Base-by-base conservation (phyloP, 345 rosid genomes). In the Triadica sebifera region DNA sequence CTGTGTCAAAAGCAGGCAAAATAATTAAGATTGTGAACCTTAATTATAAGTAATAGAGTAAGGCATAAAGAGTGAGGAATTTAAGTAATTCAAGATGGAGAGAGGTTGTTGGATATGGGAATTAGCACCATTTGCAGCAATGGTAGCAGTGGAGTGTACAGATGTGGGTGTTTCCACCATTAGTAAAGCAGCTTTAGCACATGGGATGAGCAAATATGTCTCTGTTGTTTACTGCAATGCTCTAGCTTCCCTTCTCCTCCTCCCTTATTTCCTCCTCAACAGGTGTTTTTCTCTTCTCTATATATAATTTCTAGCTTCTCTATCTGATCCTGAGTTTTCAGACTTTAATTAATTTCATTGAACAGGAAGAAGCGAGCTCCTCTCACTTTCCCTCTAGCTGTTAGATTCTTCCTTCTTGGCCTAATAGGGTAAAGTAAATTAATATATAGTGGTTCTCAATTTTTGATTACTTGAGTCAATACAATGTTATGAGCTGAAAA, bases 131-230 rank as follows among this genome's bases (percentile, higher is more conserved):
- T 74, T 89, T 77, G 76, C 71, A 53, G 93, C 81, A 2, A 87
- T 86, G 90, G 24, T 87, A 0, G 29, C 80, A 10, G 85, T 83
- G 68, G 91, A 87, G 37, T 86, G 82, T 70, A 74, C 80, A 6
- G 77, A 84, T 50, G 87, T 85, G 29, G 86, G 83, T 24, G 7
- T 81, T 17, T 63, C 81, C 37, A 77, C 76, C 7, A 58, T 87
- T 15, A 86, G 68, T 74, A 87, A 89, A 72, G 88, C 84, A 64
- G 93, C 89, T 43, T 77, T 85, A 68, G 76, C 66, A 0, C 57
- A 74, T 60, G 93, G 93, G 69, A 80, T 89, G 81, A 87, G 85
- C 88, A 83, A 76, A 34, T 73, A 84, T 75, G 89, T 86, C 65
- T 79, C 84, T 63, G 83, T 86, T 64, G 83, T 82, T 53, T 86